Percentiles rank a stretch among this genome's conserved stretches.
Conservation (phyloP, 2,329 filamentous ascomycete genomes). For the Ophiostoma himal-ulmi region DNA sequence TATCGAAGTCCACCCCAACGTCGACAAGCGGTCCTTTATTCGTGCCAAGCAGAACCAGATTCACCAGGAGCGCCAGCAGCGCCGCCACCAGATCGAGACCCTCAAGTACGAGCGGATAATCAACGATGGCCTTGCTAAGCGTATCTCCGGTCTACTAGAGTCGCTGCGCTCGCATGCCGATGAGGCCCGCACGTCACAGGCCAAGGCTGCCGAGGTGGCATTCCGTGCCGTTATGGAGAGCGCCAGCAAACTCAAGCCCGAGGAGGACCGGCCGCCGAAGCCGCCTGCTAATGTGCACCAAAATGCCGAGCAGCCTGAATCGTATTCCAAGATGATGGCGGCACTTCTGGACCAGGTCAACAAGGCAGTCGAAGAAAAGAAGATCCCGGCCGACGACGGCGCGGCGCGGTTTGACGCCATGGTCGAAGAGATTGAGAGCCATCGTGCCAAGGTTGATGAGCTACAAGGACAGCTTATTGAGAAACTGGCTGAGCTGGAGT, state of each 20-base stretch:
- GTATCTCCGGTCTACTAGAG: slow-evolving; percentile 72
- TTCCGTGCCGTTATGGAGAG: slow-evolving; percentile 87
- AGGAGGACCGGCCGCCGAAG: slow-evolving; percentile 68
- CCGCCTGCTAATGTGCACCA: slow-evolving; percentile 74
- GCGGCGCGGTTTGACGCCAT: slow-evolving; percentile 67
- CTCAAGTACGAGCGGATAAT: slow-evolving; percentile 88
- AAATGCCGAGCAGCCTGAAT: slow-evolving; percentile 66
- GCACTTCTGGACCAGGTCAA: slow-evolving; percentile 92
- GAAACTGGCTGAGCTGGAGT: slow-evolving; percentile 76
- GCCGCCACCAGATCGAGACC: slow-evolving; percentile 82
- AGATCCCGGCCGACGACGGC: slow-evolving; percentile 35
- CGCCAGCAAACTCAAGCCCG: slow-evolving; percentile 56
- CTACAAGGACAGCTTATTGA: slow-evolving; percentile 68
- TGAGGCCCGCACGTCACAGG: slow-evolving; percentile 49
- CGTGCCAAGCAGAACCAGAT: slow-evolving; percentile 97
- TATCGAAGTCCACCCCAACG: slow-evolving; percentile 96
- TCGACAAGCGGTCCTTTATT: slow-evolving; percentile 97
- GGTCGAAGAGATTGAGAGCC: slow-evolving; percentile 68
- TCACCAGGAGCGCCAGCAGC: slow-evolving; percentile 79
- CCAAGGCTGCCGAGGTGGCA: slow-evolving; percentile 61
- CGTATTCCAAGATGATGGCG: slow-evolving; percentile 98
- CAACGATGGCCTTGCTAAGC: slow-evolving; percentile 82
- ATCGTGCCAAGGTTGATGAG: slow-evolving; percentile 69
- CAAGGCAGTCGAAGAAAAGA: slow-evolving; percentile 70
- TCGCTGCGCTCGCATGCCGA: slow-evolving; percentile 68